Evolutionary conservation across 2,329 filamentous ascomycete genomes (phyloP), one percentile per base, ranked within the genome.

Genomic region (Aureobasidium lini): DNA sequence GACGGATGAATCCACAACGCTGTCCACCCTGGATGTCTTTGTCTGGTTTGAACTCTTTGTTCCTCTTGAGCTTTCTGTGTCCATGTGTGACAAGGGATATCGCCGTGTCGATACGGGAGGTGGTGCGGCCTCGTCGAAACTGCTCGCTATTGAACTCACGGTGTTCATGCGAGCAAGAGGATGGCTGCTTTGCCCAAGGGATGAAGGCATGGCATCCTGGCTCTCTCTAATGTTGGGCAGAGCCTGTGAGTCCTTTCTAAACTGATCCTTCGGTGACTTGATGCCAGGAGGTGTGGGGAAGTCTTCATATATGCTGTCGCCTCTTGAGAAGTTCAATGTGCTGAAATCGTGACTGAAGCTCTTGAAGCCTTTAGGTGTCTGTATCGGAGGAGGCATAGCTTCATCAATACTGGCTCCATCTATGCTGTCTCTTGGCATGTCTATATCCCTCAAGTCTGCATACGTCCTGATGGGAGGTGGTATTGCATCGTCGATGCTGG

Each of bases 211-310:
- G 11, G 16, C 40, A 28, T 46, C 40, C 4, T 56, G 10, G 40
- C 11, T 34, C n/a, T 31, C 37, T 11, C 29, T 43, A n/a, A 37
- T 13, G 15, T 16, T 4, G 8, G 50, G 50, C 16, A 54, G n/a
- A n/a, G 50, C 50, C n/a, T 54, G 50, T 15, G 50, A 54, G 39
- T 42, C 50, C 34, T 54, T 54, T n/a, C 50, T 28, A 4, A 54
- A 43, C 6, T 42, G 23, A 8, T 43, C 50, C 10, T 54, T 31
- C 10, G 36, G 37, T 10, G 49, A 31, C n/a, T 29, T 44, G 9
- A n/a, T 37, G 28, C 16, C 40, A 29, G 52, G 40, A 29, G 40
- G 52, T 16, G 29, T 44, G 16, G 52, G 52, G 8, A 44, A 46
- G 18, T 57, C 52, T 36, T 57, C 42, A 18, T 44, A 57, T 15